A percentile compares a stretch with the other conserved stretches of the same genome.
These are phyloP conservation scores for Chenopodium formosanum DNA, from an alignment of 148 eudicot species.

Conservation along the genomic window DNA sequence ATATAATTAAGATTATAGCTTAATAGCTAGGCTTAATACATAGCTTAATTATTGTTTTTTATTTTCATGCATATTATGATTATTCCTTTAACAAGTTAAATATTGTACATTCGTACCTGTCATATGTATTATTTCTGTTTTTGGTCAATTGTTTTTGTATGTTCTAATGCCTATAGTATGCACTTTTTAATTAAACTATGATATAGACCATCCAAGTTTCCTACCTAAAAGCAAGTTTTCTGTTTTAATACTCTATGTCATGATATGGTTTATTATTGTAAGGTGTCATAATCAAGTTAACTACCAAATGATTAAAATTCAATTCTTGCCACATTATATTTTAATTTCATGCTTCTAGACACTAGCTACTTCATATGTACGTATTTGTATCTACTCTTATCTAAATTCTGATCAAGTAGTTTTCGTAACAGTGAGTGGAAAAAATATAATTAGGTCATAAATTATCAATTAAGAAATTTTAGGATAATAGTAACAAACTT, in stretches of 20 bases:
- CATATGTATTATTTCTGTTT: background rate
- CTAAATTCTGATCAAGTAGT: no score
- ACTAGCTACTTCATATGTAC: no score
- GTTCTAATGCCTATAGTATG: background rate
- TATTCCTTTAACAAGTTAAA: conserved; percentile 1
- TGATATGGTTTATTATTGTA: background rate
- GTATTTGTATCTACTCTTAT: no score
- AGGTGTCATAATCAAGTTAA: conserved; percentile 5
- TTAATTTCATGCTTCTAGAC: no score
- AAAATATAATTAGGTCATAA: no score
- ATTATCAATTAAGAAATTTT: no score
- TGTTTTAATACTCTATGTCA: background rate
- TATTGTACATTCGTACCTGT: background rate
- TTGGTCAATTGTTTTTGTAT: background rate
- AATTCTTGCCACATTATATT: no score
- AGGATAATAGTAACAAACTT: no score
- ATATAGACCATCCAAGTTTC: background rate
- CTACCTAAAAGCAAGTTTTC: conserved; percentile 21
- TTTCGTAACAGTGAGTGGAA: no score
- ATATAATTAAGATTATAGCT: background rate
- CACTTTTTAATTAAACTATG: background rate
- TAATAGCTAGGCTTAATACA: no score
- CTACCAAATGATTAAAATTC: conserved; percentile 25
- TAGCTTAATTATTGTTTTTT: no score
- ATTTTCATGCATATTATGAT: background rate